phyloP scores from a whole-genome alignment of 148 eudicot genomes.

The Rhododendron griersonianum region DNA sequence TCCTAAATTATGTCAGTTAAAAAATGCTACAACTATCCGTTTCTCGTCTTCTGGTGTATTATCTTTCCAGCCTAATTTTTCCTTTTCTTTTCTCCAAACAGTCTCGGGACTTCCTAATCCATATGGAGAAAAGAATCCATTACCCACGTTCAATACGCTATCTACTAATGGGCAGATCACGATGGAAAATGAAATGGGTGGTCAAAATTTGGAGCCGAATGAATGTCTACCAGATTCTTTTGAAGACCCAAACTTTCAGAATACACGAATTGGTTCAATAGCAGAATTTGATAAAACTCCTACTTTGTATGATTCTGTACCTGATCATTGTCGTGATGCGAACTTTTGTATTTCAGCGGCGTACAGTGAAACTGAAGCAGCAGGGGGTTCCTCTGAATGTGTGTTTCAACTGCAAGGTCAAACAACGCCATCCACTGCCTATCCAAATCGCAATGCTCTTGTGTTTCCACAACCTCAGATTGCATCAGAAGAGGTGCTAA shows the following conservation, averaged over 20 bases:
- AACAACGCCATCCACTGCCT: not conserved
- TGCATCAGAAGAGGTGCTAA: not conserved
- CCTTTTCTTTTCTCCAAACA: slow-evolving; percentile 26
- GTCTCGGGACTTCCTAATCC: slow-evolving; percentile 29
- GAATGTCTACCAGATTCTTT: not conserved
- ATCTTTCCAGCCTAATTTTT: slow-evolving; percentile 24
- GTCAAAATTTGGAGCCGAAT: not conserved
- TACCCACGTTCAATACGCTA: not conserved
- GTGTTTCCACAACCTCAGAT: not conserved
- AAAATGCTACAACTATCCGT: slow-evolving; percentile 5
- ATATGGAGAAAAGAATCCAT: slow-evolving; percentile 31
- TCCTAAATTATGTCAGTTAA: not conserved
- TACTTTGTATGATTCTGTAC: not conserved
- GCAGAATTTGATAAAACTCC: not conserved
- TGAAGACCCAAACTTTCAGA: not conserved
- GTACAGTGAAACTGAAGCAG: not conserved
- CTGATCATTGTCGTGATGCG: not conserved
- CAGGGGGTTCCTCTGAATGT: not conserved
- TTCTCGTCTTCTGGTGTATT: slow-evolving; percentile 43
- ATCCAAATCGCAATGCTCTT: not conserved
- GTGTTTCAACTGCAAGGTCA: not conserved
- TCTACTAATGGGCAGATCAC: not conserved
- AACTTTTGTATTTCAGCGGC: not conserved
- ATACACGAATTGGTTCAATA: not conserved
- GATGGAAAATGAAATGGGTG: not conserved